Base-by-base conservation (phyloP, 2,329 filamentous ascomycete genomes). In the Cercospora janseana region DNA sequence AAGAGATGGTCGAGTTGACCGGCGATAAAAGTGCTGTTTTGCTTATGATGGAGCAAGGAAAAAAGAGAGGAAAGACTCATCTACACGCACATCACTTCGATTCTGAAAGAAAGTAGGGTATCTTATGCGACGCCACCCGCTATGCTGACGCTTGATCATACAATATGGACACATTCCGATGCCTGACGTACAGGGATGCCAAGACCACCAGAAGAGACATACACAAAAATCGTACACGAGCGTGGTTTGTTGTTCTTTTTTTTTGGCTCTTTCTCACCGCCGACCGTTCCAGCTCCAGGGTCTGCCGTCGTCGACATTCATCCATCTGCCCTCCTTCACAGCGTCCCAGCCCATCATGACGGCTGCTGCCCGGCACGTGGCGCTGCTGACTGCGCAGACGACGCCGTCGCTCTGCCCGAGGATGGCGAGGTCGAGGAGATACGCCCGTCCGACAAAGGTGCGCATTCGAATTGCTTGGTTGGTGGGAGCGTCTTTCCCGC, bases 281-380 rank as follows among this genome's bases (percentile, higher is more conserved):
- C 49, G 24, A 1, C 66, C 66, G 55, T 69, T 60, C 66, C 66
- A 69, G 23, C 57, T 63, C 67, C 67, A 69, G 4, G 37, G 38
- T 47, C 66, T 56, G 1, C 77, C 77, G 1, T 85, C 85, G 66
- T 92, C 87, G n/a, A 95, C 79, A 69, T 94, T 94, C 51, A 81
- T 75, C 87, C 88, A 94, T 35, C 76, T 74, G 1, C 75, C 77
- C 13, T 75, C 68, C 26, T 73, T 73, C 54, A 89, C 76, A 23
- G 75, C 76, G 28, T 91, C 85, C 87, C 87, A 91, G 0, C 89
- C 89, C 82, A 93, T 82, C 84, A 94, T 90, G 31, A 95, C 87
- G 2, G 81, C 89, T 55, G 94, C 66, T 46, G 94, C 63, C 16
- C 87, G 79, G 66, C 89, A 95, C 3, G 67, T 74, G 12, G 70